Conservation (phyloP, 2,329 filamentous ascomycete genomes). For the Trichoderma breve region DNA sequence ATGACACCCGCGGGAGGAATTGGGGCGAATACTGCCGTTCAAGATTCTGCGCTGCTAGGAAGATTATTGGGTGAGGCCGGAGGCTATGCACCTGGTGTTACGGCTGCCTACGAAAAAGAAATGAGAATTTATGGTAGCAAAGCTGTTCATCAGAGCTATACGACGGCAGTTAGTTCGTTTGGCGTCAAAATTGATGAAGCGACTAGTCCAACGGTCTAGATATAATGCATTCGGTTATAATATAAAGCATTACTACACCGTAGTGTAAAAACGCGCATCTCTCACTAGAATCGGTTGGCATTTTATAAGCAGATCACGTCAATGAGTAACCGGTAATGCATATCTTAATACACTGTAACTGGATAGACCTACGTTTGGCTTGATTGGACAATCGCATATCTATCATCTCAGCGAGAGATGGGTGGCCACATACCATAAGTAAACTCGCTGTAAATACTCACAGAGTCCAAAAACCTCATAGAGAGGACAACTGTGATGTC, state of each 20-base stretch:
- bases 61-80: conserved; percentile 51
- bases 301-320: no score
- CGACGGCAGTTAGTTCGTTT: conserved; percentile 43
- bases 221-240: not conserved
- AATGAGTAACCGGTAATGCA: no score
- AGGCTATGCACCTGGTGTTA: conserved; percentile 52
- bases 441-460: no score
- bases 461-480: no score
- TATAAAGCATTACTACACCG: not conserved
- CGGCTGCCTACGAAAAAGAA: conserved; percentile 57
- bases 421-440: no score
- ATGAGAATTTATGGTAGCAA: conserved; percentile 61
- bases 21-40: conserved; percentile 57
- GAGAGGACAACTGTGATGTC: no score
- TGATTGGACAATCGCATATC: no score
- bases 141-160: conserved; percentile 56
- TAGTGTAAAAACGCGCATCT: no score
- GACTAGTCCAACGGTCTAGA: not conserved
- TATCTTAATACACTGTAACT: no score
- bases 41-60: conserved; percentile 55
- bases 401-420: no score
- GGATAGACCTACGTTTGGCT: no score
- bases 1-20: conserved; percentile 59
- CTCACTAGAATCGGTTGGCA: no score
- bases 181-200: conserved; percentile 47